Evolutionary conservation across 805 yeast species (phyloP), one percentile per base, ranked within the genome.

Genomic region (Wickerhamomyces queroliae): DNA sequence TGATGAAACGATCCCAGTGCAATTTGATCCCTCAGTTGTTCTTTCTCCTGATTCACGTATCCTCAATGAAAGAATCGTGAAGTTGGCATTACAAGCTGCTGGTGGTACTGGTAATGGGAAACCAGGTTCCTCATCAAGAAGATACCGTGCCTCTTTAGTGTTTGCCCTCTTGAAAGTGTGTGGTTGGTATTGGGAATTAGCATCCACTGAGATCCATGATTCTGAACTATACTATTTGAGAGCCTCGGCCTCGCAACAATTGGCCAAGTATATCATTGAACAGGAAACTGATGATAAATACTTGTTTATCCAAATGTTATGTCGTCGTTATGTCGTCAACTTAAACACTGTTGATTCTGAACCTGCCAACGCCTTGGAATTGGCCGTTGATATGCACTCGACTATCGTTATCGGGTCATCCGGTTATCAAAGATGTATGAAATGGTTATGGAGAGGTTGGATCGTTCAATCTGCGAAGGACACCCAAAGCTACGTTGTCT

Each of bases 361-460:
- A 5, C 91, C 95, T 0, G 62, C 72, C n/a, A 82, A 76, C 60
- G 95, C 89, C 0, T 63, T 88, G 46, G 96, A 88, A 56, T 59
- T 87, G 52, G 95, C 95, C 0, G 88, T 85, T 21, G 96, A 88
- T 55, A 76, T 80, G 75, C 95, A 88, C 49, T 75, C 84, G 10
- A 80, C 90, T 8, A 70, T 72, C 18, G 80, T 87, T 15, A 85
- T 89, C 50, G 80, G 88, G 2, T 77, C 95, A 0, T 66, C 82
- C 8, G 96, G 95, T 0, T 88, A 78, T 58, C 95, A 88, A 60
- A 66, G 95, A 39, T 86, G 95, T 63, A 72, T 87, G 52, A 78
- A 81, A 48, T 88, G 95, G 95, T 61, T 88, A 36, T 88, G 96
- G 96, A 67, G 90, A 41, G 96, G 96, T 22, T 86, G 95, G 95